phyloP scores from a whole-genome alignment of 441 rosid genomes.

The Rhodomyrtus psidioides region DNA sequence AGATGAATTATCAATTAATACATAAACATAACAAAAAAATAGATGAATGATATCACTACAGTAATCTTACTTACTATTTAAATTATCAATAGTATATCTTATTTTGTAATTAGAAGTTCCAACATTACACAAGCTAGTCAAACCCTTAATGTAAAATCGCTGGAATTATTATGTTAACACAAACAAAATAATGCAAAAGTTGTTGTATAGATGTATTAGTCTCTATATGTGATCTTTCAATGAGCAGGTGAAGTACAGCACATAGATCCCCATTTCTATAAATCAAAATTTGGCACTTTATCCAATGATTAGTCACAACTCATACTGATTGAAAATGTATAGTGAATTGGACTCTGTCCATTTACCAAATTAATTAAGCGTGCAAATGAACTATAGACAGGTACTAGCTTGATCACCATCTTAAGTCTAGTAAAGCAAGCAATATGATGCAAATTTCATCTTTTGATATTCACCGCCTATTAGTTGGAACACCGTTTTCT shows the following conservation, averaged over 20 bases:
- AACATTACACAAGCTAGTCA: background rate
- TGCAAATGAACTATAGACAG: background rate
- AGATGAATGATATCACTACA: background rate
- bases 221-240: background rate
- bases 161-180: background rate
- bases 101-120: background rate
- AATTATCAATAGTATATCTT: background rate
- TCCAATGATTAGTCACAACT: background rate
- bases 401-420: background rate
- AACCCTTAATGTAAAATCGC: background rate
- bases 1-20: background rate
- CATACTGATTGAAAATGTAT: background rate
- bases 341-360: background rate
- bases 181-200: background rate
- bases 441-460: too few relatives aligned
- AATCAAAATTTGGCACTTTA: background rate
- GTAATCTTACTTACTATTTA: background rate
- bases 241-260: background rate
- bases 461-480: background rate
- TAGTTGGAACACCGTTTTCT: background rate
- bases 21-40: background rate
- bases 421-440: background rate
- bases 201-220: background rate
- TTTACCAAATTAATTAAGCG: background rate
- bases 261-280: background rate